Percentiles rank a stretch among this genome's conserved stretches.
Conservation (phyloP, 2,329 filamentous ascomycete species). For the Ophiostoma australiae region DNA sequence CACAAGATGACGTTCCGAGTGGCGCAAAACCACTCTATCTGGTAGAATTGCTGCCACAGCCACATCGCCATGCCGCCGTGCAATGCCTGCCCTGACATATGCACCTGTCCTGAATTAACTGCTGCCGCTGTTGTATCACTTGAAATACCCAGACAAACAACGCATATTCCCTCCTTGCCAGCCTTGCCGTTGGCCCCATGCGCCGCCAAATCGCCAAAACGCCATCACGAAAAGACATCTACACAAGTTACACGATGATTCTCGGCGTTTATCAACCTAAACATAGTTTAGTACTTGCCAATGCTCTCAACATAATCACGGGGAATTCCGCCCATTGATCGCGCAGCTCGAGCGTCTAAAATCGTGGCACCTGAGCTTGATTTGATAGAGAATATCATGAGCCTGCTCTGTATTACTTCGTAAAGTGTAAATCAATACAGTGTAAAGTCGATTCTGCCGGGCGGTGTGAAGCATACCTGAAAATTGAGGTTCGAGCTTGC, state of each 20-base stretch:
- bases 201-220: too few relatives aligned
- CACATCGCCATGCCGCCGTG: background rate
- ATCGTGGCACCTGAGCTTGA: too few relatives aligned
- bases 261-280: too few relatives aligned
- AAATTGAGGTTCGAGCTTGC: slow-evolving; percentile 22
- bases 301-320: too few relatives aligned
- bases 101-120: background rate
- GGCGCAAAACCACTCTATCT: background rate
- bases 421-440: background rate
- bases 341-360: too few relatives aligned
- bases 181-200: background rate
- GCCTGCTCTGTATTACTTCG: background rate
- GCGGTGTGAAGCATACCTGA: slow-evolving; percentile 22
- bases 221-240: background rate
- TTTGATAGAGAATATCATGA: background rate
- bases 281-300: too few relatives aligned
- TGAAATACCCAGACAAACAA: background rate
- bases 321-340: background rate
- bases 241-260: too few relatives aligned
- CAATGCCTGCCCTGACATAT: background rate
- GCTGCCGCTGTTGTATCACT: background rate
- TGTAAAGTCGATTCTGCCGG: slow-evolving; percentile 20
- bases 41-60: background rate
- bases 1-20: background rate
- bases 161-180: background rate